phyloP scores from a whole-genome alignment of 306 rosid species.

The Cicer chorassanicum region DNA sequence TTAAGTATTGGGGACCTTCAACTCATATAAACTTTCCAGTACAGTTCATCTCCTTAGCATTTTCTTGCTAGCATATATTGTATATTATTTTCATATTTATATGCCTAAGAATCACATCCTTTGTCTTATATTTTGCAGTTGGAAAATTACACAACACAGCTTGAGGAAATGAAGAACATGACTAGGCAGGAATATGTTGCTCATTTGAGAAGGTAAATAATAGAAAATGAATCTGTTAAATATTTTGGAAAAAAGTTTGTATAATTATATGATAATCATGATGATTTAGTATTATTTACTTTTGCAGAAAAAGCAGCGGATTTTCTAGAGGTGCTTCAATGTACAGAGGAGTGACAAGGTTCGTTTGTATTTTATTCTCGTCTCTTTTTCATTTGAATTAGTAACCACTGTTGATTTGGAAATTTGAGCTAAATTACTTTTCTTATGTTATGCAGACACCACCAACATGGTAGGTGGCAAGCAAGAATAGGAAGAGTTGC shows the following conservation, averaged over 20 bases:
- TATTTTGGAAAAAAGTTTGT: not conserved
- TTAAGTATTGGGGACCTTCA: constrained; percentile 95
- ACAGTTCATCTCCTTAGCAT: not conserved
- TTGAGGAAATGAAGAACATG: constrained; percentile 97
- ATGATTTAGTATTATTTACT: constrained; percentile 8
- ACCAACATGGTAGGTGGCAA: constrained; percentile 99
- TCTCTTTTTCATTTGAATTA: not conserved
- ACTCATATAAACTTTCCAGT: constrained; percentile 94
- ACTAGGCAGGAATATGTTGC: constrained; percentile 95
- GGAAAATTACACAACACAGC: constrained; percentile 68
- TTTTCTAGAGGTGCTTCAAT: constrained; percentile 98
- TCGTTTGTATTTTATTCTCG: not conserved
- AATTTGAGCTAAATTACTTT: constrained; percentile 1
- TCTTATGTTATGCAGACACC: constrained; percentile 66
- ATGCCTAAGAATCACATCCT: not conserved
- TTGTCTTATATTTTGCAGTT: constrained; percentile 53
- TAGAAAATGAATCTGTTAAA: not conserved
- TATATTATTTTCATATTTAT: not conserved
- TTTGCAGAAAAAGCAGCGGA: constrained; percentile 94
- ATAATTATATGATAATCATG: not conserved
- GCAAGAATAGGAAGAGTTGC: constrained; percentile 99
- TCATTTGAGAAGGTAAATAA: constrained; percentile 79
- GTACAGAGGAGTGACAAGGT: constrained; percentile 99
- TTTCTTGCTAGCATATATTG: not conserved
- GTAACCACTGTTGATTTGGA: not conserved